Conservation (phyloP, 495 filamentous ascomycete species). For the Clohesyomyces aquaticus region DNA sequence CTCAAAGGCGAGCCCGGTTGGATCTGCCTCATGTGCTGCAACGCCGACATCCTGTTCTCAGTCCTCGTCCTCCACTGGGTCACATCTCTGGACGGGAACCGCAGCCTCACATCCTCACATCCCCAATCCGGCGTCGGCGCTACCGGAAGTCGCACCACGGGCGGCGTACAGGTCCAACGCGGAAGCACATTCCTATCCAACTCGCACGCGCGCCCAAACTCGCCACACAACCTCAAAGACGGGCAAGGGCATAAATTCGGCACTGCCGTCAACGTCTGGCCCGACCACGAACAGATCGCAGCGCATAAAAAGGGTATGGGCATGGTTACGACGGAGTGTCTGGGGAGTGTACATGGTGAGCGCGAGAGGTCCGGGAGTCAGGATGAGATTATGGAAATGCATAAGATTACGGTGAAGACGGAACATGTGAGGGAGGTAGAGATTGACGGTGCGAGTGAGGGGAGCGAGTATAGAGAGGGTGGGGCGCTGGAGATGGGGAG, state of each 20-base stretch:
- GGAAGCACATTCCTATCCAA: neutral
- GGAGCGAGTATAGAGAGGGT: no score
- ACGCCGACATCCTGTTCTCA: constrained; percentile 59
- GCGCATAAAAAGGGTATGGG: neutral
- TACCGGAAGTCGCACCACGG: neutral
- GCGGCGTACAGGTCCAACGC: neutral
- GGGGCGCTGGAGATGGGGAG: no score
- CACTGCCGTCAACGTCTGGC: neutral
- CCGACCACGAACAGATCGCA: neutral
- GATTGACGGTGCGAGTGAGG: constrained; percentile 29
- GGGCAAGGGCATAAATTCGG: neutral
- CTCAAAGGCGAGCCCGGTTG: constrained; percentile 59
- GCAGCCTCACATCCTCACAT: neutral
- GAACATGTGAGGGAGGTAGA: constrained; percentile 29
- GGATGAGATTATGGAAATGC: constrained; percentile 25
- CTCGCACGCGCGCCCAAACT: neutral
- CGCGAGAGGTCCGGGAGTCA: no score
- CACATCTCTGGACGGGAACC: constrained; percentile 53
- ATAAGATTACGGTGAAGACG: no score
- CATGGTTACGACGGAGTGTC: constrained; percentile 6
- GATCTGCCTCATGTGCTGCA: constrained; percentile 62
- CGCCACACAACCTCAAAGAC: no score
- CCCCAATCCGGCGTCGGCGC: no score
- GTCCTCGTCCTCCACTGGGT: constrained; percentile 59
- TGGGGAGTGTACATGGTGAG: no score